Base-by-base conservation (phyloP, 2,329 filamentous ascomycete species). In the Aspergillus ustus region DNA sequence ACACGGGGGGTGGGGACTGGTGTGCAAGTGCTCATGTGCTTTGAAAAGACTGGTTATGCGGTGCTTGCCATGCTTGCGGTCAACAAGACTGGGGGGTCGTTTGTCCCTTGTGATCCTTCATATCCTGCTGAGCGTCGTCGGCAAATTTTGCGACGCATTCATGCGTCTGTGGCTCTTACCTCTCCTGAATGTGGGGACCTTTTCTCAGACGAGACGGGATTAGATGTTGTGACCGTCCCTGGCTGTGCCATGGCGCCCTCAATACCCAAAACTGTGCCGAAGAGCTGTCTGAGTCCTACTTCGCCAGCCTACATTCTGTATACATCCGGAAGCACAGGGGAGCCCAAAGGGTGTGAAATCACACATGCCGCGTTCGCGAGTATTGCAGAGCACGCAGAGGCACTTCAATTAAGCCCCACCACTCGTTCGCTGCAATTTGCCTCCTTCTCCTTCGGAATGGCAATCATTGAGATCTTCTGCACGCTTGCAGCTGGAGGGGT, bases 1-100 rank as follows among this genome's bases (percentile, higher is more conserved):
- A 22, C 15, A 65, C 69, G 22, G 65, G 69, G 19, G 63, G 46
- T 28, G 20, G 11, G 19, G 3, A 11, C 11, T 6, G 45, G 45
- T n/a, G 20, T 19, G 20, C 13, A 6, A 6, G 46, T 49, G 22
- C 11, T 11, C 20, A 29, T 49, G 4, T 49, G 46, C 17, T 13
- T 49, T 4, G 46, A 49, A 22, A 28, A 29, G 20, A 13, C 4
- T 17, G 2, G 17, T 15, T 49, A 22, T 11, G 7, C 20, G 4
- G 9, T 49, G 3, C 9, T 49, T 11, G 22, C 46, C 20, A 28
- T 49, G 2, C 46, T 49, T 8, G 46, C 46, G 2, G 46, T 49
- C 22, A 19, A 28, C 7, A 19, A 22, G 3, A 22, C 46, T 4
- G 46, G 46, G 22, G 46, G 46, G 7, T 15, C 20, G 4, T 49